Base-by-base conservation (phyloP, 768 basidiomycete species). In the Lactarius evosmus region DNA sequence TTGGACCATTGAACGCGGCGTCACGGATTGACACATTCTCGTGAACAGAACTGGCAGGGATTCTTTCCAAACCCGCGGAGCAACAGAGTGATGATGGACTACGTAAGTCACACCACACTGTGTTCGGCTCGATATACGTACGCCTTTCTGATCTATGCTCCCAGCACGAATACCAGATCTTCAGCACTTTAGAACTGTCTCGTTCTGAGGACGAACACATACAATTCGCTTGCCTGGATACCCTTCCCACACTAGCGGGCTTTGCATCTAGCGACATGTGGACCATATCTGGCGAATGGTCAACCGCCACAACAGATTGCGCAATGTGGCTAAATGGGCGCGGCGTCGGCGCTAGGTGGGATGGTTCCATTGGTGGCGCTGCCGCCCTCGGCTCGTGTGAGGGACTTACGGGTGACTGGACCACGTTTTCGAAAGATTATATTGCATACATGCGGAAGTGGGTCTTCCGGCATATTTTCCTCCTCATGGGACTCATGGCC, bases 261-360 rank as follows among this genome's bases (percentile, higher is more conserved):
- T 89, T 78, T 70, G 78, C 83, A 7, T 63, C 77, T 6, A 73
- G 76, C 11, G 86, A 87, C 66, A 76, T 92, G 34, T 91, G 86
- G 86, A 91, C 88, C 2, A 77, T 91, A 33, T 78, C 87, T 14
- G 90, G 91, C 27, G 92, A 94, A 78, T 94, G 89, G 85, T 88
- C 88, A 17, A 84, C 80, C 25, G 85, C 88, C 0, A 74, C 80
- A 9, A 91, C 88, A 0, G 89, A 91, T 72, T 93, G 91, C 69
- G 86, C 91, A 0, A 74, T 74, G 69, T 93, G 88, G 87, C 77
- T 94, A 8, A 93, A 93, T 71, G 92, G 92, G 0, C 80, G 89
- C 46, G 86, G 85, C 25, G 77, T 82, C 40, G 90, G 90, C 14
- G 76, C 86, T 0, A 80, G 87, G 19, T 91, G 87, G 85, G 87